Evolutionary conservation across 2,329 filamentous ascomycete species (phyloP), one percentile per base, ranked within the genome.

Genomic region (Cladosporium austrohemisphaericum): DNA sequence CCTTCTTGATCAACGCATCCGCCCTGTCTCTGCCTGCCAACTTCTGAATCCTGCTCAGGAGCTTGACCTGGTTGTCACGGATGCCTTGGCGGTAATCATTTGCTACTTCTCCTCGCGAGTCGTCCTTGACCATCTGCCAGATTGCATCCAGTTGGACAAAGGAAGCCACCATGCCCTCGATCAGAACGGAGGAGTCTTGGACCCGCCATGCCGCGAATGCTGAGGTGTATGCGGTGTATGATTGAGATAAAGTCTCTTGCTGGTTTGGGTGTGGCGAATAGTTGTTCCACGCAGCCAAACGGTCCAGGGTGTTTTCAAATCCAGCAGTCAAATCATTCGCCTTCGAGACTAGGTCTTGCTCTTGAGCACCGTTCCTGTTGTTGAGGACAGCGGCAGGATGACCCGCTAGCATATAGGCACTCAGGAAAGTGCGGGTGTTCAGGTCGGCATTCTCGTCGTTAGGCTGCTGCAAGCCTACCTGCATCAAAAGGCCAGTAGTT

Each of bases 121-220:
- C 83, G 59, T 89, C 83, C 65, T 89, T 90, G 64, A 93, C 86
- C 2, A 85, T 87, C 63, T 90, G 85, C 76, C 86, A 86, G 40
- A 92, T 92, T 28, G 84, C 84, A 61, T 93, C 88, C 2, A 93
- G 77, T 63, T 90, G 87, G 14, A 91, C 86, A 65, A 92, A 91
- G 56, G 89, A 86, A 60, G 88, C 78, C n/a, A 92, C 76, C 87
- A 93, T 91, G 49, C 88, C 84, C 59, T 91, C 85, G 45, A 92
- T 81, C 4, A 93, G 73, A 0, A 86, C 83, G 47, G 83, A 83
- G 0, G 86, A 88, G 63, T 92, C 88, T 45, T 86, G 80, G 1
- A 87, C 84, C 67, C 91, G 89, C 88, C 88, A 93, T 3, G 86
- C 83, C 52, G 88, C 86, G 61, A 93, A 91, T 1, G 86, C 86